Percentiles rank a stretch among this genome's conserved stretches.
Evolutionary conservation across 768 basidiomycete species (phyloP).

Genomic region (Hygrocybe punicea): DNA sequence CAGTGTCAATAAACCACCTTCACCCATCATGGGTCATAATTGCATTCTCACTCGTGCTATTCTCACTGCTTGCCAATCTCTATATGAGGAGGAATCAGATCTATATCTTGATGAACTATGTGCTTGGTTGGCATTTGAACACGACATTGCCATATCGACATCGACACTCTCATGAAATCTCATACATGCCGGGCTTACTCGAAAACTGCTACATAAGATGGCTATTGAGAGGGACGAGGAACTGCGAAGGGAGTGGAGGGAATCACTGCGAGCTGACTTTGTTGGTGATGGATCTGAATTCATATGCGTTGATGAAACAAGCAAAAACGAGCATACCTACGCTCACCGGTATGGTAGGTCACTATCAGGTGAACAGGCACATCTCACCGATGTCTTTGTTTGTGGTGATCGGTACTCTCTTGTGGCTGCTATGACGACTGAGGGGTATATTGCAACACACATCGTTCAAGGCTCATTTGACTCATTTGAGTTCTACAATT

Average conservation of each 20-base stretch:
- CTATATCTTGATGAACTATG: constrained; percentile 14
- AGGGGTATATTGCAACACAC: constrained; percentile 34
- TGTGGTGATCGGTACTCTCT: constrained; percentile 31
- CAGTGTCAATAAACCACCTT: constrained; percentile 11
- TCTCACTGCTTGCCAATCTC: constrained; percentile 5
- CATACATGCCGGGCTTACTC: constrained; percentile 13
- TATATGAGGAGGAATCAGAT: constrained; percentile 9
- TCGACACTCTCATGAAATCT: constrained; percentile 15
- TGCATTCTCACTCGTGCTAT: constrained; percentile 11
- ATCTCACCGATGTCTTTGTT: constrained; percentile 22
- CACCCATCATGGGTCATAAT: constrained; percentile 15
- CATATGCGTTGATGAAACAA: constrained; percentile 23
- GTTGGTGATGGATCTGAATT: constrained; percentile 2
- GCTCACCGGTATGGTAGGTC: constrained; percentile 21
- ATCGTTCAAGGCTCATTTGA: constrained; percentile 35
- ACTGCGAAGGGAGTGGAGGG: not conserved
- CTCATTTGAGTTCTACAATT: constrained; percentile 33
- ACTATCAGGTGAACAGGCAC: constrained; percentile 12
- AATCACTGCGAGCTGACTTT: not conserved
- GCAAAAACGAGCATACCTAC: constrained; percentile 28
- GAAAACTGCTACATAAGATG: constrained; percentile 16
- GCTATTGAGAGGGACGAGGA: constrained; percentile 15
- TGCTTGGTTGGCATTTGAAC: constrained; percentile 10
- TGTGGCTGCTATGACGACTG: constrained; percentile 31
- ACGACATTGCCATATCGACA: constrained; percentile 14